These are phyloP conservation scores for Amyloporia xantha DNA, from an alignment of 768 basidiomycete genomes.

Conservation along the genomic window DNA sequence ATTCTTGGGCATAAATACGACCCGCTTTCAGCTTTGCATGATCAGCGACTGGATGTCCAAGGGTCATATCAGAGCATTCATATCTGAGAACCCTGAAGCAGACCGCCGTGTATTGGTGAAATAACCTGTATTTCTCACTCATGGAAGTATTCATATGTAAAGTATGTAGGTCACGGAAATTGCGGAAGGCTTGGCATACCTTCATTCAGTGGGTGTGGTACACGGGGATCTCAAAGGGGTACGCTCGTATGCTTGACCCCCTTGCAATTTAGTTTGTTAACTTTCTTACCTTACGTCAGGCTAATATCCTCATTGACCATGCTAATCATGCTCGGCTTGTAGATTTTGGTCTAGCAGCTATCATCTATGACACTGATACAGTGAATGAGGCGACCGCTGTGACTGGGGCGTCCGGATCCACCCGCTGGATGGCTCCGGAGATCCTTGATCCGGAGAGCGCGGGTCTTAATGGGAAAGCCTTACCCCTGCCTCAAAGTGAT, in stretches of 20 bases:
- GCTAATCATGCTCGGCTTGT: background rate
- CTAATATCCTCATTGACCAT: slow-evolving; percentile 5
- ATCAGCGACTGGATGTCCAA: too few relatives aligned
- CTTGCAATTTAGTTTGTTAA: background rate
- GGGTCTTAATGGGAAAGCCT: background rate
- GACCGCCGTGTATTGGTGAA: too few relatives aligned
- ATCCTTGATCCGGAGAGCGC: background rate
- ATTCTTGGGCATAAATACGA: slow-evolving; percentile 2
- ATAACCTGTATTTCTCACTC: too few relatives aligned
- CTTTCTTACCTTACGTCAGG: background rate
- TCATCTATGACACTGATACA: background rate
- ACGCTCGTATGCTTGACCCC: background rate
- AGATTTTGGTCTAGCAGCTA: slow-evolving; percentile 4
- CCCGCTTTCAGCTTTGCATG: too few relatives aligned
- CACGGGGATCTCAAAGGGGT: slow-evolving; percentile 7
- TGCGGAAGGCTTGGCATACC: background rate
- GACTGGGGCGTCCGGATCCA: background rate
- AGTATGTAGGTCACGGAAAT: background rate
- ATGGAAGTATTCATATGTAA: too few relatives aligned
- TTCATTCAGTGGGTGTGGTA: background rate
- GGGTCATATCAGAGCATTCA: too few relatives aligned
- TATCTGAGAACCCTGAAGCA: too few relatives aligned
- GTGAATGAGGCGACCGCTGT: background rate
- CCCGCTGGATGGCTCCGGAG: background rate
- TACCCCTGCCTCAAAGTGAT: background rate